These are phyloP conservation scores for Phialemonium atrogriseum DNA, from an alignment of 2,329 filamentous ascomycete species.

Conservation along the genomic window DNA sequence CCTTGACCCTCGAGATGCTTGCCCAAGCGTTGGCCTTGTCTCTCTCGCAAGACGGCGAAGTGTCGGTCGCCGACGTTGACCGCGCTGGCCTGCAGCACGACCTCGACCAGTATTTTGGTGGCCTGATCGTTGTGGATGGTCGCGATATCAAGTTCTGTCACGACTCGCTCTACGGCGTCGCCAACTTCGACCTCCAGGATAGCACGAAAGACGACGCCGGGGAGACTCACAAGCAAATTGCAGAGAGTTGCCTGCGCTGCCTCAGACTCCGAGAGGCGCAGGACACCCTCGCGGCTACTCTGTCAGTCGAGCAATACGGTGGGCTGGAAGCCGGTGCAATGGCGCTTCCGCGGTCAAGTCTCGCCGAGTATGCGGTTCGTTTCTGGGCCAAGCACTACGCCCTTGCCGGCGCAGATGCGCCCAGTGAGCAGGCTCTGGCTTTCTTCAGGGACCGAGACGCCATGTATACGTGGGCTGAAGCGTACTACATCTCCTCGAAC, in stretches of 20 bases:
- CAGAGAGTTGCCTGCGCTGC: conserved; percentile 6
- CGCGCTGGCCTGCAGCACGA: not conserved
- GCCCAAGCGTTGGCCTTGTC: not conserved
- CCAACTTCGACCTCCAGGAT: conserved; percentile 1
- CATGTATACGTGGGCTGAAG: conserved; percentile 3
- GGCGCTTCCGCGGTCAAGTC: not conserved
- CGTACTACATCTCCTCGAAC: conserved; percentile 11
- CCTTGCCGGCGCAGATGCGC: conserved; percentile 2
- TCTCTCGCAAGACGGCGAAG: not conserved
- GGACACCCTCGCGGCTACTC: not conserved
- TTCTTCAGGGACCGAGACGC: not conserved
- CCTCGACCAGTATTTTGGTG: conserved; percentile 2
- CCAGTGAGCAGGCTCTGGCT: not conserved
- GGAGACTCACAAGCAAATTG: conserved; percentile 2
- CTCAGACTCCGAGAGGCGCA: not conserved
- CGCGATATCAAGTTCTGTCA: conserved; percentile 7
- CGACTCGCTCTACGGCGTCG: conserved; percentile 2
- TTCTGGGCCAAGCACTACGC: conserved; percentile 7
- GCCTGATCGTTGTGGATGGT: conserved; percentile 3
- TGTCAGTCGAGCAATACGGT: not conserved
- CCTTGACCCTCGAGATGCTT: not conserved
- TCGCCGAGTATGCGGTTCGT: conserved; percentile 6
- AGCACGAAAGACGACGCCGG: not conserved
- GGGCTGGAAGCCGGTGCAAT: conserved; percentile 1
- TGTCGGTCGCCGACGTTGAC: conserved; percentile 4